Conservation (phyloP, 139 green algal genomes). For the Coelastrella sp. region DNA sequence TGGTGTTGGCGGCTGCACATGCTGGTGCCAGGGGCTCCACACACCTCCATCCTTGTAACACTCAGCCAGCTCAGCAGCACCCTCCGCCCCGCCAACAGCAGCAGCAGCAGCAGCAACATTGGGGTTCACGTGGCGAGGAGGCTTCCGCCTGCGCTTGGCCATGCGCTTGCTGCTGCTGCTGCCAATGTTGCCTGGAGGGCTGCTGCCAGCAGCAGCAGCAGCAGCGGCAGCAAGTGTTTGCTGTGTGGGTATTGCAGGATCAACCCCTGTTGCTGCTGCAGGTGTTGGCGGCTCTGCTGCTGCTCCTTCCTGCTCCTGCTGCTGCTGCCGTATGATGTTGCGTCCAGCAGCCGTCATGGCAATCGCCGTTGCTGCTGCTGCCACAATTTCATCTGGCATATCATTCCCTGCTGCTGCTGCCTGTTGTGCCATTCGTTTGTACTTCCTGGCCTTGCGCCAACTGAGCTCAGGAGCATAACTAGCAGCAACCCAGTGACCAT, state of each 20-base stretch:
- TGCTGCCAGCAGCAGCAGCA: too few relatives aligned
- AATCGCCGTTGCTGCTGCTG: not conserved
- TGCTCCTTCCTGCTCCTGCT: not conserved
- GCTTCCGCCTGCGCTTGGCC: not conserved
- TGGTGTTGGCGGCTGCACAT: not conserved
- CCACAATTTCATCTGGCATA: not conserved
- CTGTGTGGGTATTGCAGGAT: not conserved
- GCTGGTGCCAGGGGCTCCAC: constrained; percentile 28
- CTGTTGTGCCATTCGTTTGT: not conserved
- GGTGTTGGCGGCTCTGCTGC: not conserved
- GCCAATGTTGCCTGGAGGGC: not conserved
- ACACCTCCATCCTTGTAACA: not conserved
- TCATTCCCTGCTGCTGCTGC: not conserved
- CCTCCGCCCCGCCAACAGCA: not conserved
- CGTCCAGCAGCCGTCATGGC: not conserved
- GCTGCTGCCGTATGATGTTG: not conserved
- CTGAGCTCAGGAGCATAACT: not conserved
- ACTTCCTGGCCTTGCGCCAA: constrained; percentile 5
- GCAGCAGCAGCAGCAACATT: constrained; percentile 17
- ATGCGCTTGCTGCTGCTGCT: not conserved
- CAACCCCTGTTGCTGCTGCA: not conserved
- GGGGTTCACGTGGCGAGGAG: not conserved
- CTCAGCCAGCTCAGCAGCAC: not conserved
- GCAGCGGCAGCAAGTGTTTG: not conserved
- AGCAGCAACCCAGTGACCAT: constrained; percentile 1